phyloP scores from a whole-genome alignment of 768 basidiomycete species.

The Gloeostereum incarnatum region DNA sequence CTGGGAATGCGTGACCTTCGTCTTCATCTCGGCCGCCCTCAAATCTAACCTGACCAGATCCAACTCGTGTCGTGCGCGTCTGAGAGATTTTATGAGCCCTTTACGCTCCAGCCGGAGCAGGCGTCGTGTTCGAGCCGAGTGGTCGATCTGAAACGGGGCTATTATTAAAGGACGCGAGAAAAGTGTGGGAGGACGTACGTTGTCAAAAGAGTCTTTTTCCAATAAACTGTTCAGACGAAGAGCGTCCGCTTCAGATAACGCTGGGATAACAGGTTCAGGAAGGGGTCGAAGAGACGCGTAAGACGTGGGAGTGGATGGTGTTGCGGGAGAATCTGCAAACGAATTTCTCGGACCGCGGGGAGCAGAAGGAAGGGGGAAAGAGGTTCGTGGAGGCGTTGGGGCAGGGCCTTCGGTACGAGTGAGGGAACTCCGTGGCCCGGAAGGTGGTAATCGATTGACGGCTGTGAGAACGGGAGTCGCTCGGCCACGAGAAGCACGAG shows the following conservation, averaged over 20 bases:
- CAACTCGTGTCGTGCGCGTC: conserved; percentile 30
- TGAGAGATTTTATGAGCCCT: conserved; percentile 14
- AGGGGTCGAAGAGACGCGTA: not conserved
- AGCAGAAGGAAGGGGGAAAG: not conserved
- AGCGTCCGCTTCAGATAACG: not conserved
- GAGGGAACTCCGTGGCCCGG: too few species aligned
- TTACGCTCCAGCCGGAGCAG: conserved; percentile 17
- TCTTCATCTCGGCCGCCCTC: conserved; percentile 25
- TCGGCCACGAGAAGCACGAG: not conserved
- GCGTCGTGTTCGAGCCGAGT: conserved; percentile 9
- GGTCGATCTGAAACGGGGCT: conserved; percentile 8
- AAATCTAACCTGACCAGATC: conserved; percentile 30
- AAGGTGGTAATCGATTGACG: not conserved
- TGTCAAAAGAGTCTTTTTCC: not conserved
- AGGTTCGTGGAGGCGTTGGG: not conserved
- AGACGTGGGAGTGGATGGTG: not conserved
- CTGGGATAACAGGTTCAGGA: not conserved
- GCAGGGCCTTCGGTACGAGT: not conserved
- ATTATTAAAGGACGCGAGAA: not conserved
- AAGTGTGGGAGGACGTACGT: not conserved
- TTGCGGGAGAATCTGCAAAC: not conserved
- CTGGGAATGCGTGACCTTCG: conserved; percentile 28
- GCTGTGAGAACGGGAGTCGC: not conserved
- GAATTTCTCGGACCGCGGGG: not conserved
- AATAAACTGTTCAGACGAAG: not conserved